Conservation (phyloP, 2,329 filamentous ascomycete genomes). For the Aspergillus tubingensis region DNA sequence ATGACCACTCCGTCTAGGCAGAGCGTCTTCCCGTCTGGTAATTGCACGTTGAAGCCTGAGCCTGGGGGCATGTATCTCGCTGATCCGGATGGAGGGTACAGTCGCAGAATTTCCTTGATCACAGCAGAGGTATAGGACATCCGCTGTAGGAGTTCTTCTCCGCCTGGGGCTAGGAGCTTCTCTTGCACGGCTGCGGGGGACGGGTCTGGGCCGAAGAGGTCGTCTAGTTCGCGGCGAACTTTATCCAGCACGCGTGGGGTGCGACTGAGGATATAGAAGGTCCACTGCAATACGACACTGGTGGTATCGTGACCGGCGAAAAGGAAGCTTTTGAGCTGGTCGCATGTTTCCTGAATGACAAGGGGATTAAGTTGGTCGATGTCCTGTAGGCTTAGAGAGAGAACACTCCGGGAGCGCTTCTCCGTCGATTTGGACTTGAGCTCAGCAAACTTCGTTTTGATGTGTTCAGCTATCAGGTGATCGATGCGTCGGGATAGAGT, state of each 20-base stretch:
- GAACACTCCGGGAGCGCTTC: conserved; percentile 11
- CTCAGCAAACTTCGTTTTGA: conserved; percentile 9
- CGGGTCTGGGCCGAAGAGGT: conserved; percentile 51
- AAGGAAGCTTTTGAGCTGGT: conserved; percentile 33
- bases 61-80: conserved; percentile 15
- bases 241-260: conserved; percentile 31
- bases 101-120: conserved; percentile 57
- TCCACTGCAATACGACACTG: conserved; percentile 22
- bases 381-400: conserved; percentile 17
- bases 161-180: conserved; percentile 37
- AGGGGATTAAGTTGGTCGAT: not conserved
- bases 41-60: conserved; percentile 12
- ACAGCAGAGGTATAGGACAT: conserved; percentile 56
- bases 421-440: not conserved
- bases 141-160: conserved; percentile 47
- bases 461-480: conserved; percentile 1
- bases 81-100: conserved; percentile 48
- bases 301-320: conserved; percentile 32
- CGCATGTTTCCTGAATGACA: conserved; percentile 19
- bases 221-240: conserved; percentile 55
- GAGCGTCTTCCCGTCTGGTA: conserved; percentile 7
- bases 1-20: conserved; percentile 17
- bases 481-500: conserved; percentile 11
- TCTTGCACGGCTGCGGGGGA: conserved; percentile 31
- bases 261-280: conserved; percentile 24